Conservation (phyloP, 176 grass and related monocot genomes). For the Panicum miliaceum region DNA sequence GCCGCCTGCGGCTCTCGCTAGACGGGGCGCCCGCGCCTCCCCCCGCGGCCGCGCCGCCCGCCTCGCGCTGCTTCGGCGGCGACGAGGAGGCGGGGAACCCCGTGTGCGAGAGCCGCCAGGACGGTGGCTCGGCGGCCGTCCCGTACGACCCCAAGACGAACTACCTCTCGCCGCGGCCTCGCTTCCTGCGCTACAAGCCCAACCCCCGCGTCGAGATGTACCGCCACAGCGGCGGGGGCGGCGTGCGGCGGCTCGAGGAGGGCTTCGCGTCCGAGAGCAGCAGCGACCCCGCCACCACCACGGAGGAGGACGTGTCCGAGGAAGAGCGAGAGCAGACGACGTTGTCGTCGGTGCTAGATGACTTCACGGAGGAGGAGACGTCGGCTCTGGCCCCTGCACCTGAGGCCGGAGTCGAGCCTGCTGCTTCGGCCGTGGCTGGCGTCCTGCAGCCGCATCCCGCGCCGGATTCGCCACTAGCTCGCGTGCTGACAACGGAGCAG, state of each 20-base stretch:
- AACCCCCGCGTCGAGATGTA: constrained; percentile 63
- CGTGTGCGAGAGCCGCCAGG: neutral
- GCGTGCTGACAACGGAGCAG: neutral
- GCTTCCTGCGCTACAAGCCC: constrained; percentile 78
- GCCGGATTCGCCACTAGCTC: neutral
- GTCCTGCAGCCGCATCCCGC: neutral
- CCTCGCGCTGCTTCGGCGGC: constrained; percentile 17
- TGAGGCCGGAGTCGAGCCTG: neutral
- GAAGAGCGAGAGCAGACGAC: constrained; percentile 37
- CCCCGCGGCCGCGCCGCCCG: neutral
- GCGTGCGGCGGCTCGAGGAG: constrained; percentile 54
- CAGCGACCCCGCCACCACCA: constrained; percentile 43
- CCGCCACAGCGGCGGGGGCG: constrained; percentile 8
- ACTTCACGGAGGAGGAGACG: constrained; percentile 9
- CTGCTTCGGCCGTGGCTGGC: neutral
- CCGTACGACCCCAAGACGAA: constrained; percentile 91
- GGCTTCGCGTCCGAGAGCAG: constrained; percentile 66
- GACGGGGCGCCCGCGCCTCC: constrained; percentile 9
- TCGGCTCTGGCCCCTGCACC: constrained; percentile 1
- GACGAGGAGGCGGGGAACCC: neutral
- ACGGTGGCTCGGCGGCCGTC: constrained; percentile 32
- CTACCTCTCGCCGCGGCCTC: constrained; percentile 89
- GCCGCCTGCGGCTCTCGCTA: constrained; percentile 40
- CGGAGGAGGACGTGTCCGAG: constrained; percentile 48
- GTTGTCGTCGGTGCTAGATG: neutral